A percentile compares a stretch with the other conserved stretches of the same genome.
Evolutionary conservation across 2,329 filamentous ascomycete species (phyloP).

Genomic region (Xylaria arbuscula): DNA sequence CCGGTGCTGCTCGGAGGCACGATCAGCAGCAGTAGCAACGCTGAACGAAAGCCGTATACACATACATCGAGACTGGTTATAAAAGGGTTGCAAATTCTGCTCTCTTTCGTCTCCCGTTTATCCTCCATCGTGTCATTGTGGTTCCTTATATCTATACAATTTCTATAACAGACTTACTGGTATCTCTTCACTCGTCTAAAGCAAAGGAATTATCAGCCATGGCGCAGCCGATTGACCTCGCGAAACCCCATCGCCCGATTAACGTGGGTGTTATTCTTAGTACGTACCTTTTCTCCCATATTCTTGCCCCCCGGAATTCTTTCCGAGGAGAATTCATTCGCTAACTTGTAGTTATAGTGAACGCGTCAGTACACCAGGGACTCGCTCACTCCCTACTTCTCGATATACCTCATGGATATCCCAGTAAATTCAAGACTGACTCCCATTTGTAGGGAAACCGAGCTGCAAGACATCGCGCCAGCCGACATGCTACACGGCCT

Average conservation of each 20-base stretch:
- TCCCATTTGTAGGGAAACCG: conserved; percentile 9
- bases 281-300: not conserved
- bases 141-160: no score
- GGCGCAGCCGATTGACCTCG: conserved; percentile 20
- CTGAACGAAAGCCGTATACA: not conserved
- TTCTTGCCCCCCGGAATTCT: not conserved
- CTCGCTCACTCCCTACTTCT: conserved; percentile 2
- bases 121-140: not conserved
- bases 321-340: no score
- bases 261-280: conserved; percentile 26
- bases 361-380: conserved; percentile 4
- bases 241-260: conserved; percentile 19
- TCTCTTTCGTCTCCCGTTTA: not conserved
- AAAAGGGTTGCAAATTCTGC: not conserved
- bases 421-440: not conserved
- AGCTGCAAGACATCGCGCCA: conserved; percentile 14
- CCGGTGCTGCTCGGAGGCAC: conserved; percentile 12
- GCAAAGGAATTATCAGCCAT: conserved; percentile 6
- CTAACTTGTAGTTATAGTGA: conserved; percentile 7
- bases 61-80: not conserved
- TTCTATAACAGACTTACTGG: not conserved
- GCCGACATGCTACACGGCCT: conserved; percentile 23
- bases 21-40: not conserved
- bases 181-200: not conserved
- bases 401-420: not conserved